Evolutionary conservation across 345 rosid genomes (phyloP), one percentile per base, ranked within the genome.

Genomic region (Microcos paniculata): DNA sequence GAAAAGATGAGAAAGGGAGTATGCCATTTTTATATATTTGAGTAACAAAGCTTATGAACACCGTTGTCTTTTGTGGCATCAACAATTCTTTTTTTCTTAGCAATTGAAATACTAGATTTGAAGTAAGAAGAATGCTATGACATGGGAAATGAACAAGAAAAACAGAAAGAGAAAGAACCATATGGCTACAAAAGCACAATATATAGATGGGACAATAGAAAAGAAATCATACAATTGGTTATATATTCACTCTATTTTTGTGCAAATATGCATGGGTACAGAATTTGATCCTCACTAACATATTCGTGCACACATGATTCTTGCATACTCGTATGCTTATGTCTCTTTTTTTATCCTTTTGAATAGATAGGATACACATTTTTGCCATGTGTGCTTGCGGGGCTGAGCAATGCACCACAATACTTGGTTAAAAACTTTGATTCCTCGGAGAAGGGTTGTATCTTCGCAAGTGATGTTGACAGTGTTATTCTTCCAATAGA

Each of bases 331-430:
- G 10, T 65, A 13, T 49, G 24, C 59, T 49, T 62, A 45, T 62
- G 33, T 51, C 71, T 31, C 71, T 51, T 45, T 71, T 52, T 45
- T 52, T 30, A 45, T 73, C 23, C 31, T 48, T 45, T 76, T 63
- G 48, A 65, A 40, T 82, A 88, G 94, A 81, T 86, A 73, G 90
- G 88, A 35, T 86, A 85, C 62, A 86, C 94, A 35, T 88, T 88
- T 81, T 79, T 88, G 78, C 90, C 91, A 62, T 88, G 91, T 72
- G 90, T 88, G 49, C 90, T 90, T 75, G 87, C 88, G 43, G 91
- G 94, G 46, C 81, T 88, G 43, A 88, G 91, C 62, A 78, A 77
- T 45, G 91, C 90, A 62, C 91, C 89, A n/a, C 86, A 81, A 28
- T 88, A 84, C 81, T 42, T 75, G 76, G 82, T 80, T 26, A 80